Percentiles rank a stretch among this genome's conserved stretches.
Evolutionary conservation across 2,329 filamentous ascomycete genomes (phyloP).

Genomic region (Colletotrichum sp.): DNA sequence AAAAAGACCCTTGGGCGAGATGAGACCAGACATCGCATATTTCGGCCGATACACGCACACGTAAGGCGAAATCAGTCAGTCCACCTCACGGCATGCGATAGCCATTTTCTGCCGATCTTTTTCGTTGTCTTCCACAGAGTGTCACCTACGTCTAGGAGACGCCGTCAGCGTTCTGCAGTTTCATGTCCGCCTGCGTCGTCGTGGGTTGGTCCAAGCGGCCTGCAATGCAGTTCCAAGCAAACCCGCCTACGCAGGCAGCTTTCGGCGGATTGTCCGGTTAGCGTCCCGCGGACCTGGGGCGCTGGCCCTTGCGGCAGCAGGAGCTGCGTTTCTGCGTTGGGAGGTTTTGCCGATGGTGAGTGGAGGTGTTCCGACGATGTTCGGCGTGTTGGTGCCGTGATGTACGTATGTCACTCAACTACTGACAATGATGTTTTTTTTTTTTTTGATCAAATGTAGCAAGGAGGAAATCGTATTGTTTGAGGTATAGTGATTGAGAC

Average conservation of each 20-base stretch:
- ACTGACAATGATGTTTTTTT: neutral
- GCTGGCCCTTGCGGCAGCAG: neutral
- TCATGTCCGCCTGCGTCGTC: neutral
- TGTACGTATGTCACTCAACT: neutral
- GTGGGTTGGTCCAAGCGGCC: neutral
- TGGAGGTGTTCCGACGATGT: neutral
- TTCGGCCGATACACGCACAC: neutral
- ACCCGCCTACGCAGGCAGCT: neutral
- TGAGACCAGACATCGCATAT: neutral
- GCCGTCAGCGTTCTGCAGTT: neutral
- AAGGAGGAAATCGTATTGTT: neutral
- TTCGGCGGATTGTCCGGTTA: neutral
- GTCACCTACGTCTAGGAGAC: neutral
- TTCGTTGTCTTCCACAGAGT: neutral
- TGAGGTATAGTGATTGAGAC: rapidly evolving
- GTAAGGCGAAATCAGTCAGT: neutral
- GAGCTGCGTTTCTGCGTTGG: neutral
- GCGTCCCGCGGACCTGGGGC: neutral
- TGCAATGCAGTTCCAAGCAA: neutral
- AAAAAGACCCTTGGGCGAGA: neutral
- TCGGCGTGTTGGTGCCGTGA: neutral
- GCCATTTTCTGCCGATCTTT: neutral
- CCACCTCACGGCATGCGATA: neutral
- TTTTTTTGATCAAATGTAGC: neutral
- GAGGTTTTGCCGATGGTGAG: neutral